Conservation (phyloP, 1,139 yeast species). For the Hansenula lynferdii region DNA sequence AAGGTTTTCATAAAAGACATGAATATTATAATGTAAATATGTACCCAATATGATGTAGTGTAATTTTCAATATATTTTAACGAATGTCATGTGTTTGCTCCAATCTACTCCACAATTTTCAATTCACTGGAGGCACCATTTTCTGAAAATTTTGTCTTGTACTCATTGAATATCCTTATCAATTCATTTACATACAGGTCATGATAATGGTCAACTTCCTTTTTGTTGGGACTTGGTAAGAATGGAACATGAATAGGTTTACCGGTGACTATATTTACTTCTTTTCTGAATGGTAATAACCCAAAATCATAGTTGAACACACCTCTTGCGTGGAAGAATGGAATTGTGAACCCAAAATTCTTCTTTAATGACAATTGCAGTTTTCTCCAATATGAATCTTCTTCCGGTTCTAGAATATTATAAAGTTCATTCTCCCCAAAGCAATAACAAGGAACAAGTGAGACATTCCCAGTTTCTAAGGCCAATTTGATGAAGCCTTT, state of each 20-base stretch:
- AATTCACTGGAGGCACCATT: constrained; percentile 38
- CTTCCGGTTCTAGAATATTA: constrained; percentile 54
- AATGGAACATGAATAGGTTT: constrained; percentile 70
- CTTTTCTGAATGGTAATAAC: constrained; percentile 76
- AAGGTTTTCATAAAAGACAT: no score
- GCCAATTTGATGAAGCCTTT: constrained; percentile 91
- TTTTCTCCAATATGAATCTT: constrained; percentile 44
- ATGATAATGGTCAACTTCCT: constrained; percentile 68
- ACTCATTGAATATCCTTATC: constrained; percentile 58
- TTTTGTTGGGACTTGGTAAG: constrained; percentile 37
- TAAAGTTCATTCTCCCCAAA: constrained; percentile 90
- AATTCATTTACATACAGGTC: constrained; percentile 65
- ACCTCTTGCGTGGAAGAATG: constrained; percentile 90
- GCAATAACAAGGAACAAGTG: constrained; percentile 82
- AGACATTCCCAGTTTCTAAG: constrained; percentile 68
- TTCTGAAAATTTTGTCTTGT: constrained; percentile 57
- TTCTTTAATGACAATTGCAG: constrained; percentile 71
- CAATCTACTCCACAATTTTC: constrained; percentile 33
- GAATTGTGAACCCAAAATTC: constrained; percentile 76
- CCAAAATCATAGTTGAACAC: constrained; percentile 93
- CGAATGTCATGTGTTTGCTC: background rate
- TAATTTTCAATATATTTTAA: no score
- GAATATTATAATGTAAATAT: no score
- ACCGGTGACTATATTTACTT: constrained; percentile 79
- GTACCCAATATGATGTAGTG: no score